These are phyloP conservation scores for Corynespora cassiicola DNA, from an alignment of 2,329 filamentous ascomycete species.

Conservation along the genomic window DNA sequence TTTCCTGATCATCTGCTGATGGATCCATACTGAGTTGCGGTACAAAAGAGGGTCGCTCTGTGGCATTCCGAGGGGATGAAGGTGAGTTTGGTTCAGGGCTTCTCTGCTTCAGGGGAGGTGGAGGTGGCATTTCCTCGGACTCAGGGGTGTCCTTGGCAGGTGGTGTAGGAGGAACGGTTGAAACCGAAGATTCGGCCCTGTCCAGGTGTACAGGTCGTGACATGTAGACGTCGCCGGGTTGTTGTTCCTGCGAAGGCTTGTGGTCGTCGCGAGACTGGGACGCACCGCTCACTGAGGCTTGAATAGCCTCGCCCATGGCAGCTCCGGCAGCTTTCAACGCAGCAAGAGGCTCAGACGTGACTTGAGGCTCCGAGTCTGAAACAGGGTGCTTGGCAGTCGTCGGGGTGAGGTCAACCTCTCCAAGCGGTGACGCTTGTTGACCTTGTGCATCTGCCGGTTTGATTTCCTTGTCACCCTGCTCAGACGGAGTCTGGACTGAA, in stretches of 20 bases:
- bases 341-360: slow-evolving; percentile 44
- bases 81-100: slow-evolving; percentile 23
- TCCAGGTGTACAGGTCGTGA: slow-evolving; percentile 47
- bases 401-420: slow-evolving; percentile 40
- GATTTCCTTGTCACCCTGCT: slow-evolving; percentile 35
- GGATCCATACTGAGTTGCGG: slow-evolving; percentile 57
- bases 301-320: slow-evolving; percentile 56
- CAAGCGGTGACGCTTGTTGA: slow-evolving; percentile 21
- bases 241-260: slow-evolving; percentile 5
- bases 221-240: slow-evolving; percentile 42
- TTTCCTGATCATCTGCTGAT: slow-evolving; percentile 68
- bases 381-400: slow-evolving; percentile 44
- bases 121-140: slow-evolving; percentile 36
- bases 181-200: slow-evolving; percentile 40
- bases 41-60: slow-evolving; percentile 32
- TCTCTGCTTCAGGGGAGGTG: slow-evolving; percentile 48
- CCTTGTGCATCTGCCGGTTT: slow-evolving; percentile 10
- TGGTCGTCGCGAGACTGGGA: slow-evolving; percentile 9
- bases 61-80: slow-evolving; percentile 13
- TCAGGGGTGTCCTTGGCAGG: slow-evolving; percentile 51
- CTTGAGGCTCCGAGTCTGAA: slow-evolving; percentile 21
- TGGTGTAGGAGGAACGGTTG: slow-evolving; percentile 53
- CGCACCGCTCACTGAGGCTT: slow-evolving; percentile 44
- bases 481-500: slow-evolving; percentile 42
- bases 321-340: slow-evolving; percentile 55